Base-by-base conservation (phyloP, 495 filamentous ascomycete species). In the Aspergillus baeticus region DNA sequence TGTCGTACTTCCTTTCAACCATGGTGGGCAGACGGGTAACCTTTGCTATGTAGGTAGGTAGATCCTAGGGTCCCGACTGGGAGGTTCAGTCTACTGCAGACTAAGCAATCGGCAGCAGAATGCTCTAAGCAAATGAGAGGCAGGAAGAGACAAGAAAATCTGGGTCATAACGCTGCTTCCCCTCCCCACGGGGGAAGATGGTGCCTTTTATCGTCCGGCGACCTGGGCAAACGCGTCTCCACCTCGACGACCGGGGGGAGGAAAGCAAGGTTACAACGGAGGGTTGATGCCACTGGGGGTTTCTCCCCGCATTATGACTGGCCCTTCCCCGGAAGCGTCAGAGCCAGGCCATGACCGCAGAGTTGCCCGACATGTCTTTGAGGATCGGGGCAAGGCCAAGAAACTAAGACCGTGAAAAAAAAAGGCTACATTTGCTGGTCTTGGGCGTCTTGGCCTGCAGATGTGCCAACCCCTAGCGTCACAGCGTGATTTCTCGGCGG, bases 1-100 rank as follows among this genome's bases (percentile, higher is more conserved):
- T 54, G 47, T 59, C 61, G 26, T 33, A 26, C 5, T 26, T 31
- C 26, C 56, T 64, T 21, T 59, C 42, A 35, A 39, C 54, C 62
- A 64, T 61, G 33, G 14, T 43, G 38, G 23, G 13, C 34, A 17
- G 14, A 26, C 33, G 34, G 35, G 38, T 23, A 20, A 57, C 36
- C 22, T 45, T 29, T 17, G 52, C 17, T 38, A 18, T 51, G 23
- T 39, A 51, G 10, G 6, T 45, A 2, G 22, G 13, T 11, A 34
- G 6, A 26, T 7, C 22, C 15, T 46, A n/a, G 18, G 44, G 44
- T 47, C 41, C n/a, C 14, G 20, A n/a, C 43, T 11, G 5, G 7
- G 14, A 11, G 3, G 4, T 29, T 29, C 46, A 49, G 17, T 15
- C 33, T 36, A 38, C 14, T 43, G 18, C 22, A 22, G 18, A 21